phyloP scores from a whole-genome alignment of 768 basidiomycete species.

The Rhodosporidiobolus sp. region DNA sequence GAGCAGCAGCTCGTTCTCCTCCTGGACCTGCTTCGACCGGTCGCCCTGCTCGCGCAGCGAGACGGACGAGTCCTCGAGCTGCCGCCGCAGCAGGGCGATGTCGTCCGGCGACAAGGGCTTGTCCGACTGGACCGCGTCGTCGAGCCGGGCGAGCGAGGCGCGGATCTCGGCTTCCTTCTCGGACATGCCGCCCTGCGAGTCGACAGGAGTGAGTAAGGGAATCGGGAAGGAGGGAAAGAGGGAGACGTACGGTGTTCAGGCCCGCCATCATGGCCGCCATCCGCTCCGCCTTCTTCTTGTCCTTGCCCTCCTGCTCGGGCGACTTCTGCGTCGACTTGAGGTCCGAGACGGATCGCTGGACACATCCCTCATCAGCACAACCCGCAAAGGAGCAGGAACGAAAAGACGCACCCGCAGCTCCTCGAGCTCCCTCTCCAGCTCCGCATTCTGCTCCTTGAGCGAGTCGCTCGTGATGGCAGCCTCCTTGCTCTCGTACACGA shows the following conservation, averaged over 20 bases:
- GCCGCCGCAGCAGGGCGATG: slow-evolving; percentile 73
- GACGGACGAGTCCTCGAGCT: slow-evolving; percentile 82
- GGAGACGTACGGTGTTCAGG: slow-evolving; percentile 75
- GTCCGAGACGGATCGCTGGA: slow-evolving; percentile 65
- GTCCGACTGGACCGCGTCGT: slow-evolving; percentile 60
- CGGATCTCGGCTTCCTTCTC: slow-evolving; percentile 94
- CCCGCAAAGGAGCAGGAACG: too few species aligned
- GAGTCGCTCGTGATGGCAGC: slow-evolving; percentile 87
- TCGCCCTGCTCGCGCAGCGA: slow-evolving; percentile 85
- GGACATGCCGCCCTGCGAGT: slow-evolving; percentile 77
- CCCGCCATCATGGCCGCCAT: slow-evolving; percentile 99
- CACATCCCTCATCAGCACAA: neutral
- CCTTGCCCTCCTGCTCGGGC: slow-evolving; percentile 88
- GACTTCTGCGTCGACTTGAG: slow-evolving; percentile 78
- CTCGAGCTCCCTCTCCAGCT: slow-evolving; percentile 81
- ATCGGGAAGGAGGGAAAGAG: neutral
- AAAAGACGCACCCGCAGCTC: slow-evolving; percentile 59
- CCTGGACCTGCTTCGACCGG: slow-evolving; percentile 79
- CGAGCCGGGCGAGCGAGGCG: slow-evolving; percentile 75
- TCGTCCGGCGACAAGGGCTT: slow-evolving; percentile 68
- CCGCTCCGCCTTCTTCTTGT: slow-evolving; percentile 98
- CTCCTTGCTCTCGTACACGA: slow-evolving; percentile 96
- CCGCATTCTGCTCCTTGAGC: slow-evolving; percentile 87
- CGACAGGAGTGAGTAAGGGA: neutral
- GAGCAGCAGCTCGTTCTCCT: slow-evolving; percentile 81